These are phyloP conservation scores for Aureoboletus auriporus DNA, from an alignment of 768 basidiomycete genomes.

Conservation along the genomic window DNA sequence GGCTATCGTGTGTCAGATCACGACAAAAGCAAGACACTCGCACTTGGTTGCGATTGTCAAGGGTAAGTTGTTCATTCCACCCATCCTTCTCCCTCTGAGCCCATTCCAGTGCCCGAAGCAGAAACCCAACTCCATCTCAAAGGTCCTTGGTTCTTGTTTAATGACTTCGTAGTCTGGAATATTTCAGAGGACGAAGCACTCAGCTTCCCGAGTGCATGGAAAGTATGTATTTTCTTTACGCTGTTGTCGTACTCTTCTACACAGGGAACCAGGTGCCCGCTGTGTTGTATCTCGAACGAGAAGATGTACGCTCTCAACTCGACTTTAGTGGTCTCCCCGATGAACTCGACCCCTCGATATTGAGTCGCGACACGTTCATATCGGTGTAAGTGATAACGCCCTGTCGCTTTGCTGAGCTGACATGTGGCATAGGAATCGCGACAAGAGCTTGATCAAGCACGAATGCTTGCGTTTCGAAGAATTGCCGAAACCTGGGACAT, in stretches of 20 bases:
- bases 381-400: conserved; percentile 52
- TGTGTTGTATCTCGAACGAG: conserved; percentile 84
- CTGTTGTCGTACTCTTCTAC: background rate
- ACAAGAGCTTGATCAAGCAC: conserved; percentile 71
- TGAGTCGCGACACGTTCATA: conserved; percentile 85
- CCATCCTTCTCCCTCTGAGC: background rate
- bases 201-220: conserved; percentile 87
- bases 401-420: background rate
- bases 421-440: conserved; percentile 58
- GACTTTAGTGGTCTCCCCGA: conserved; percentile 65
- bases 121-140: conserved; percentile 37
- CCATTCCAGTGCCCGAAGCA: conserved; percentile 61
- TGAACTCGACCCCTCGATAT: conserved; percentile 65
- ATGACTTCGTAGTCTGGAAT: conserved; percentile 89
- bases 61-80: conserved; percentile 38
- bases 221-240: conserved; percentile 47
- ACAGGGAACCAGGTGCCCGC: conserved; percentile 64
- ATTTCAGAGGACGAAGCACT: conserved; percentile 85
- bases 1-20: conserved; percentile 81
- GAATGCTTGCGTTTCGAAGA: conserved; percentile 68
- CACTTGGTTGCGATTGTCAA: conserved; percentile 89
- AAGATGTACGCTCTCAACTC: conserved; percentile 53
- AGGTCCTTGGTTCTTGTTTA: conserved; percentile 91
- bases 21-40: conserved; percentile 62
- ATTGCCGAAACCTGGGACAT: conserved; percentile 77